These are phyloP conservation scores for carrot (Daucus carota) DNA, from an alignment of 129 eudicot genomes.

Conservation along the genomic window DH1_v3.0 NC_030385.2:14595501-14596000, in stretches of 20 bases:
- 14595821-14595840: not conserved
- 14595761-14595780: conserved; percentile 3
- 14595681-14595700: not conserved
- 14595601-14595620: not conserved
- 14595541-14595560: conserved; percentile 56
- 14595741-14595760: not conserved
- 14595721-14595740: not conserved
- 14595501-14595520: conserved; percentile 97
- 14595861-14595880: not conserved
- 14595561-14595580: conserved; percentile 5
- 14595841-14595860: not conserved
- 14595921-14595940: not conserved
- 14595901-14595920: not conserved
- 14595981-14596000: not conserved
- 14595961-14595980: not conserved
- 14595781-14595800: not conserved
- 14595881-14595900: not conserved
- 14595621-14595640: not conserved
- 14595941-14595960: not conserved
- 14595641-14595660: not conserved
- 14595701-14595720: not conserved
- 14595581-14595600: not conserved
- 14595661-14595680: not conserved
- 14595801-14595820: not conserved
- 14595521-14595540: conserved; percentile 97